Evolutionary conservation across 352 stramenopile species (phyloP), one percentile per base, ranked within the genome.

Genomic region (Phytophthora syringae): DNA sequence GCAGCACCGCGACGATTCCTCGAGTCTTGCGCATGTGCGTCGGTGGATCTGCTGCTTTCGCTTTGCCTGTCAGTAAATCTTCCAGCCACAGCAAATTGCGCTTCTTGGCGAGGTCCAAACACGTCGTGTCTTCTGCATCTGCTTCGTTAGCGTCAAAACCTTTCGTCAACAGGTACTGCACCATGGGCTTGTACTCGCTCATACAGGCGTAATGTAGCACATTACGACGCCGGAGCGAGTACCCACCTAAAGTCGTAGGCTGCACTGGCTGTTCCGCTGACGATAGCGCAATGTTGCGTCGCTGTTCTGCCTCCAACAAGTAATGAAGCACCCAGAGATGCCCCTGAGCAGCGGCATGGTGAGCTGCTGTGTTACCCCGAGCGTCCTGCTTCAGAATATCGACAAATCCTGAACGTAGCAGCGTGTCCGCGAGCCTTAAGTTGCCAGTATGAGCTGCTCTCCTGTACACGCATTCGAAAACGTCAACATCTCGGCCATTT

Each of bases 261-360:
- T 70, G 52, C 28, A 69, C 61, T 7, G 50, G 27, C 22, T 76
- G 51, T 13, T 59, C 57, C 21, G 47, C 52, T 12, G 59, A 75
- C 1, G 66, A 56, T 24, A 64, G 47, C 10, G 58, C 61, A 44
- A 53, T 55, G 25, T 71, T 70, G 3, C 53, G 48, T 25, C 71
- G 68, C 34, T 72, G 48, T 51, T 89, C 72, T 1, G 71, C 69
- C 50, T 89, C 77, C 9, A 93, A 59, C 24, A 95, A 68, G 51
- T 82, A 93, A 52, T 95, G 86, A 36, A 95, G 69, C 39, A 83
- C 71, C 82, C 82, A 90, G 30, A 95, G 64, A 57, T 93, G 83
- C 42, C 86, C 84, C 50, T 90, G 72, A 9, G 74, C 77, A 4
- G 84, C 82, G 5, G 86, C 86, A 49, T 95, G 86, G 34, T 92